Conservation (phyloP, 2,329 filamentous ascomycete genomes). For the Colletotrichum lindemuthianum region DNA sequence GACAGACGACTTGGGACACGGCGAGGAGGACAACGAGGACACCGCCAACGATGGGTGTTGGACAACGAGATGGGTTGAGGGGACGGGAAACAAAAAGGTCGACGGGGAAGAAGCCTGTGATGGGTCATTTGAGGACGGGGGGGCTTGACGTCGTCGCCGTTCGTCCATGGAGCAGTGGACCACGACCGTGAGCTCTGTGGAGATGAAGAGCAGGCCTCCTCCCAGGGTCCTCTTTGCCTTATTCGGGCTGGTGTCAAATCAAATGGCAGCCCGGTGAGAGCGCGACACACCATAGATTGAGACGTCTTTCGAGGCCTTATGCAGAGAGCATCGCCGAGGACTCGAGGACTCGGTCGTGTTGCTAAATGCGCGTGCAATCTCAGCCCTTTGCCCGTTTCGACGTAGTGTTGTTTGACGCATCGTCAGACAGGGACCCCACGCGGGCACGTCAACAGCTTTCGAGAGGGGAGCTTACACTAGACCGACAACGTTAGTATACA, state of each 20-base stretch:
- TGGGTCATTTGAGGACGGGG: not conserved
- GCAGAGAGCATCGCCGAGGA: not conserved
- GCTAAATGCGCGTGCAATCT: slow-evolving; percentile 22
- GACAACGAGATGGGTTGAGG: no score
- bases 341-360: not conserved
- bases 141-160: slow-evolving; percentile 26
- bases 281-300: slow-evolving; percentile 1
- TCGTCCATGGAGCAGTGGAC: slow-evolving; percentile 22
- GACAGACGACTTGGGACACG: slow-evolving; percentile 9
- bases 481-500: not conserved
- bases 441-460: slow-evolving; percentile 26
- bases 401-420: slow-evolving; percentile 6
- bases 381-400: slow-evolving; percentile 25
- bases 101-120: slow-evolving; percentile 14
- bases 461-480: slow-evolving; percentile 2
- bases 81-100: slow-evolving; percentile 27
- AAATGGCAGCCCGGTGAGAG: slow-evolving; percentile 31
- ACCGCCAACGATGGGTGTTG: no score
- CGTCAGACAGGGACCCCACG: slow-evolving; percentile 27
- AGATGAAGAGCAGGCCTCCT: slow-evolving; percentile 32
- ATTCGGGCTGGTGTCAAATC: slow-evolving; percentile 32
- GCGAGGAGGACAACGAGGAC: slow-evolving; percentile 3
- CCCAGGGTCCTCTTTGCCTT: slow-evolving; percentile 23
- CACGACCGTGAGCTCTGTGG: slow-evolving; percentile 29
- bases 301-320: not conserved